Base-by-base conservation (phyloP, 495 filamentous ascomycete genomes). In the Cladorrhinum samala region DNA sequence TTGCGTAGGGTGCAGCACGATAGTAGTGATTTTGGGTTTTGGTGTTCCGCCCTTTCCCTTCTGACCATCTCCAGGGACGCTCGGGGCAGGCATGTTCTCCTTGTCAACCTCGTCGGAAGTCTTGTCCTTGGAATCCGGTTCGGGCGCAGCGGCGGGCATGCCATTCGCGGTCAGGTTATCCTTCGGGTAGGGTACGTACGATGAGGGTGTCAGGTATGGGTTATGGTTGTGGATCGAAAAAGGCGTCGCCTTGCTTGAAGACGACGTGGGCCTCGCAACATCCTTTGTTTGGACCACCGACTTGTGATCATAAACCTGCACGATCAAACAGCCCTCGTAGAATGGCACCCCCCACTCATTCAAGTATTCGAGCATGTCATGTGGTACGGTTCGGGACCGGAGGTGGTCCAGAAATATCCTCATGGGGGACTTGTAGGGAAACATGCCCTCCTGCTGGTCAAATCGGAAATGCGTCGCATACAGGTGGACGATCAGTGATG, bases 291-390 rank as follows among this genome's bases (percentile, higher is more conserved):
- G 76, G 25, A 81, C 76, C 2, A 73, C 77, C 4, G 86, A 84
- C 47, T 84, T 85, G 68, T 96, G 87, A 70, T 96, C 87, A 55
- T 93, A 78, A 3, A 96, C 76, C 64, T 95, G 84, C 41, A 97
- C 91, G 55, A 99, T 97, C 46, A 99, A 77, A 64, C 92, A 95
- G 17, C 88, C 91, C 65, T 99, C 93, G 62, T 97, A 99, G 61
- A 94, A 97, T n/a, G 71, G 75, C 20, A 96, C 85, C 7, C 78
- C 80, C 16, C 72, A 72, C 20, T 80, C 73, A 27, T 82, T 78
- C 24, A 97, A 64, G 46, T 77, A 72, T n/a, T 70, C 71, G 2
- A 83, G 56, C 44, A 84, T 62, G 16, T 79, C 76, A 60, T 83
- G 74, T 18, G 76, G 77, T 14, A 82, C 60, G 1, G 77, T 77